Percentiles rank a stretch among this genome's conserved stretches.
phyloP scores from a whole-genome alignment of 2,329 filamentous ascomycete species.

The Macrophomina tecta region DNA sequence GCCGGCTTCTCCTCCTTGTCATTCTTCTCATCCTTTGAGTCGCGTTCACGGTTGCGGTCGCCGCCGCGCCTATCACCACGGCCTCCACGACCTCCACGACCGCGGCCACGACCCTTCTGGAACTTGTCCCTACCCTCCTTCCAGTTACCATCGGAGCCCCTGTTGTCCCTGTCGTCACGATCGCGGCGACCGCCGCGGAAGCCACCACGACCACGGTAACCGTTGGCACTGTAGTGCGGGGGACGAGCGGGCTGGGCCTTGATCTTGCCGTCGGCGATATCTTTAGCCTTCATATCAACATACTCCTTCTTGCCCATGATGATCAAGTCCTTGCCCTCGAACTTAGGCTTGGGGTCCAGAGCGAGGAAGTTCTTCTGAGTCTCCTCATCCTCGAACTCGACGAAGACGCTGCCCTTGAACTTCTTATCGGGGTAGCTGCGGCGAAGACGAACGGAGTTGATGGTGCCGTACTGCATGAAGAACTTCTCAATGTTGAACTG shows the following conservation, averaged over 20 bases:
- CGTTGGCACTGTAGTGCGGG: conserved; percentile 34
- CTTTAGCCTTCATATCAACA: conserved; percentile 59
- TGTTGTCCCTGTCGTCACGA: conserved; percentile 37
- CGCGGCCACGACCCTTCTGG: conserved; percentile 37
- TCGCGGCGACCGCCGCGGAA: conserved; percentile 27
- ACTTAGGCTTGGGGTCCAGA: conserved; percentile 81
- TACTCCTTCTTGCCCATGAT: conserved; percentile 91
- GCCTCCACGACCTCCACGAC: conserved; percentile 28
- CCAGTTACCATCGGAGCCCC: conserved; percentile 31
- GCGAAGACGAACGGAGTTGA: conserved; percentile 85
- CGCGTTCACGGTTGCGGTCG: conserved; percentile 29
- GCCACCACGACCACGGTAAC: conserved; percentile 38
- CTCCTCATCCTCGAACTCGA: conserved; percentile 85
- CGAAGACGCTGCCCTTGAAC: conserved; percentile 97
- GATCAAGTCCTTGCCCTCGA: conserved; percentile 77
- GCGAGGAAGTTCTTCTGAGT: conserved; percentile 79
- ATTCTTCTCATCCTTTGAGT: conserved; percentile 16
- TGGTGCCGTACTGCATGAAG: conserved; percentile 79
- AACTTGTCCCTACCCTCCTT: conserved; percentile 37
- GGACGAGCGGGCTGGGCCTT: conserved; percentile 33
- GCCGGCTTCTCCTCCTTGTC: conserved; percentile 24
- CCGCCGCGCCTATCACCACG: conserved; percentile 33
- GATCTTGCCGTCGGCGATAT: conserved; percentile 51
- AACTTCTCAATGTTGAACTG: conserved; percentile 95
- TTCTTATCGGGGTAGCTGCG: conserved; percentile 69